Conservation (phyloP, 176 grass and related monocot genomes). For the Triticum dicoccoides region DNA sequence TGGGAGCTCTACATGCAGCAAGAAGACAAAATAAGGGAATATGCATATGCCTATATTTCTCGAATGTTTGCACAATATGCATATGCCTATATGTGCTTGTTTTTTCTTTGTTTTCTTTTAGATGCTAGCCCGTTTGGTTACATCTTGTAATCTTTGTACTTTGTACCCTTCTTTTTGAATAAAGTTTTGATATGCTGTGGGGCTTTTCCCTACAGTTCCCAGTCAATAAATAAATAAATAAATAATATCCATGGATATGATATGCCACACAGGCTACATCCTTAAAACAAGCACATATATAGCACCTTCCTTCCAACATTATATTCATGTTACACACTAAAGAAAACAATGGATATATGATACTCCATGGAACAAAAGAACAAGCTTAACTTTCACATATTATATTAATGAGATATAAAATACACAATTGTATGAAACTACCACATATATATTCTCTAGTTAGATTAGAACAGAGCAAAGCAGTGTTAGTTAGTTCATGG, state of each 20-base stretch:
- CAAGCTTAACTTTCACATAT: background rate
- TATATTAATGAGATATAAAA: background rate
- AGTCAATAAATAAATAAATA: too few species aligned
- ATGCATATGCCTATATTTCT: background rate
- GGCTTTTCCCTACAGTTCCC: too few species aligned
- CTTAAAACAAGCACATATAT: background rate
- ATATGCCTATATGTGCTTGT: too few species aligned
- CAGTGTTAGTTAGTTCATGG: background rate
- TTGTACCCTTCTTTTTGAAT: too few species aligned
- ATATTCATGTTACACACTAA: constrained; percentile 13
- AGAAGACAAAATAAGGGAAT: background rate
- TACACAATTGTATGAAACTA: background rate
- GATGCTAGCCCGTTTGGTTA: too few species aligned
- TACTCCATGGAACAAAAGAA: background rate
- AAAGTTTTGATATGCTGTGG: too few species aligned
- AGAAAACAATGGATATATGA: background rate
- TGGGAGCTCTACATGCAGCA: background rate
- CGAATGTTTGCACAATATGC: background rate
- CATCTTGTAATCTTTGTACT: too few species aligned
- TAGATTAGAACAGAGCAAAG: background rate
- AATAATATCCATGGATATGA: background rate
- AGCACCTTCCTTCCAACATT: background rate
- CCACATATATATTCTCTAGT: background rate
- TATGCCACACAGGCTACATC: background rate
- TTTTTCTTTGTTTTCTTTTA: too few species aligned